phyloP scores from a whole-genome alignment of 2,329 filamentous ascomycete genomes.

The Colletotrichum godetiae region DNA sequence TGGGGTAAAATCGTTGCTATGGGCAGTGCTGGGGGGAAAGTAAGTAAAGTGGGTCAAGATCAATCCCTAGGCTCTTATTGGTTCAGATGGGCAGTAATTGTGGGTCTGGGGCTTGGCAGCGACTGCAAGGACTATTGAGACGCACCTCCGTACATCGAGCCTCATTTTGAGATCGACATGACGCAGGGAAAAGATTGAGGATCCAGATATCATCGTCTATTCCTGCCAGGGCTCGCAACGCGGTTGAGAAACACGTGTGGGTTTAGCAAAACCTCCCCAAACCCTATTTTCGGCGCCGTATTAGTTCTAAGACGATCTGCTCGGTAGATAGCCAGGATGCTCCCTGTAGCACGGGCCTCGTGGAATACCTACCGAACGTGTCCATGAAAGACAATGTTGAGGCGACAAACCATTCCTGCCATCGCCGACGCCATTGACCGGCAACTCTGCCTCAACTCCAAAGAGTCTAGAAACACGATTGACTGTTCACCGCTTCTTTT shows the following conservation, averaged over 20 bases:
- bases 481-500: not conserved
- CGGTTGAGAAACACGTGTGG: not conserved
- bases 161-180: not conserved
- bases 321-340: not conserved
- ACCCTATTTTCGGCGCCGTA: not conserved
- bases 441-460: not conserved
- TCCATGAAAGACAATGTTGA: not conserved
- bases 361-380: not conserved
- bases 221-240: not conserved
- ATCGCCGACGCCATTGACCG: not conserved
- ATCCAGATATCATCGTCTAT: not conserved
- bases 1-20: too few relatives aligned
- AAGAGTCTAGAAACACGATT: not conserved
- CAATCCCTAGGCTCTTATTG: too few relatives aligned
- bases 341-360: not conserved
- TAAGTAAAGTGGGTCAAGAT: too few relatives aligned
- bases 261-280: conserved; percentile 3
- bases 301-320: not conserved
- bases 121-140: too few relatives aligned
- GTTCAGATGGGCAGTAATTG: too few relatives aligned
- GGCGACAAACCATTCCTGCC: not conserved
- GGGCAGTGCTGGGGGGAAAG: too few relatives aligned
- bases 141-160: too few relatives aligned
- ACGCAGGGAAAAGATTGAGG: not conserved
- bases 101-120: too few relatives aligned